Conservation (phyloP, 2,329 filamentous ascomycete species). For the Clonostachys solani region DNA sequence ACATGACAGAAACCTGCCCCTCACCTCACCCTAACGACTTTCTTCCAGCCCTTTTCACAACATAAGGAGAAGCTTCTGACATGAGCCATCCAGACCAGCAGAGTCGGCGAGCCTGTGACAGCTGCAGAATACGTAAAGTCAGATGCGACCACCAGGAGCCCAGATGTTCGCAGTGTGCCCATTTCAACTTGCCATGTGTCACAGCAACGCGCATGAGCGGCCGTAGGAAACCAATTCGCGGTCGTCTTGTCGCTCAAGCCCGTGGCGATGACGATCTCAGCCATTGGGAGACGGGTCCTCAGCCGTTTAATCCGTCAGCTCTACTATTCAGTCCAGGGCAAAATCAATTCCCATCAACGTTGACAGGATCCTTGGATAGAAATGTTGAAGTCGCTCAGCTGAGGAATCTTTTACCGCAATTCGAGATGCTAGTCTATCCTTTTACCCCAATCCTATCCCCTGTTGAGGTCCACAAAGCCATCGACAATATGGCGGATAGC, state of each 20-base stretch:
- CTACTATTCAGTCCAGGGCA: neutral
- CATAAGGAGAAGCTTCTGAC: no score
- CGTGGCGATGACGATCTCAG: slow-evolving; percentile 12
- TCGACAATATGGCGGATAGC: slow-evolving; percentile 22
- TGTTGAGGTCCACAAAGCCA: slow-evolving; percentile 19
- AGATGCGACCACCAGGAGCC: slow-evolving; percentile 3
- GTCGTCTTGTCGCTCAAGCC: slow-evolving; percentile 26
- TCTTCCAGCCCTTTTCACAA: no score
- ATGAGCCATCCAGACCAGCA: no score
- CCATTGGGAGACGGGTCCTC: neutral
- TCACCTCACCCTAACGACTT: no score
- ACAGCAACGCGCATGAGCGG: slow-evolving; percentile 22
- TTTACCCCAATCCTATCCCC: slow-evolving; percentile 25
- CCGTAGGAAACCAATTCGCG: slow-evolving; percentile 19
- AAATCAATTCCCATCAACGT: no score
- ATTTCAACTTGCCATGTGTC: slow-evolving; percentile 24
- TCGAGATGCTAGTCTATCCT: slow-evolving; percentile 27
- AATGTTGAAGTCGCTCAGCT: slow-evolving; percentile 11
- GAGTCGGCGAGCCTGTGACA: slow-evolving; percentile 4
- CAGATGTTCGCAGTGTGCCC: slow-evolving; percentile 23
- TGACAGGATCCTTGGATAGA: no score
- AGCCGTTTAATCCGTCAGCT: neutral
- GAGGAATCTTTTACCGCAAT: slow-evolving; percentile 20
- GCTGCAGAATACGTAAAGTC: slow-evolving; percentile 6
- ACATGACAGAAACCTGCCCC: no score